Evolutionary conservation across 2,329 filamentous ascomycete genomes (phyloP).

Genomic region (Harringtonia lauricola): DNA sequence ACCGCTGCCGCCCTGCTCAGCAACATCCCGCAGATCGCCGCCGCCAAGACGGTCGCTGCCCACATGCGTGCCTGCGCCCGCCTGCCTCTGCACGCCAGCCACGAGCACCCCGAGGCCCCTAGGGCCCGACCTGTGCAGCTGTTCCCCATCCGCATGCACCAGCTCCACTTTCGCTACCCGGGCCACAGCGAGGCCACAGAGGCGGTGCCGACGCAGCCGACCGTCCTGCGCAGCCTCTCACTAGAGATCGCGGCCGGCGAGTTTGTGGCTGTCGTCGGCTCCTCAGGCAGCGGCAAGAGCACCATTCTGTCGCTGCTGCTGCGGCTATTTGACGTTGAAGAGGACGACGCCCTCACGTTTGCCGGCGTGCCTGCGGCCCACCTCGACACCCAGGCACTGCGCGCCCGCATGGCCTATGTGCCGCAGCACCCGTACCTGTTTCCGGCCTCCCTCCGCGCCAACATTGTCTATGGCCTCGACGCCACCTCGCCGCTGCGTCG

Average conservation of each 20-base stretch:
- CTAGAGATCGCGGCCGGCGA: constrained; percentile 51
- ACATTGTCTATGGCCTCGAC: constrained; percentile 70
- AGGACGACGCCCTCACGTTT: constrained; percentile 38
- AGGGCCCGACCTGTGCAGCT: constrained; percentile 19
- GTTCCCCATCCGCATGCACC: constrained; percentile 39
- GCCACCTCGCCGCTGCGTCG: constrained; percentile 39
- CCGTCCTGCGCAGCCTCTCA: constrained; percentile 54
- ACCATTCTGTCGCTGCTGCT: constrained; percentile 69
- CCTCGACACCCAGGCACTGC: constrained; percentile 50
- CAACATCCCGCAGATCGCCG: constrained; percentile 71
- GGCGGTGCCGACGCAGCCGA: constrained; percentile 20
- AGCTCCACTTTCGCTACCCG: constrained; percentile 64
- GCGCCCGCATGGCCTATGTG: constrained; percentile 54
- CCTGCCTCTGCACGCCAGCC: constrained; percentile 41
- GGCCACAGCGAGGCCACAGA: constrained; percentile 14
- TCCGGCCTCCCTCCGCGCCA: constrained; percentile 62
- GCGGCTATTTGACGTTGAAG: constrained; percentile 45
- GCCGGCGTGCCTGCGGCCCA: constrained; percentile 42
- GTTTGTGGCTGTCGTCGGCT: constrained; percentile 69
- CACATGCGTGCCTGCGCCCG: constrained; percentile 60
- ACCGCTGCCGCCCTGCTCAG: constrained; percentile 59
- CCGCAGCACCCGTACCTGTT: constrained; percentile 67
- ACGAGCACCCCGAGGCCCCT: constrained; percentile 36
- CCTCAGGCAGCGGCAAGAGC: constrained; percentile 84
- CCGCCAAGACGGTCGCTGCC: constrained; percentile 59